A percentile compares a stretch with the other conserved stretches of the same genome.
Evolutionary conservation across 1,284 basidiomycete species (phyloP).

Genomic region (Abortiporus biennis): DNA sequence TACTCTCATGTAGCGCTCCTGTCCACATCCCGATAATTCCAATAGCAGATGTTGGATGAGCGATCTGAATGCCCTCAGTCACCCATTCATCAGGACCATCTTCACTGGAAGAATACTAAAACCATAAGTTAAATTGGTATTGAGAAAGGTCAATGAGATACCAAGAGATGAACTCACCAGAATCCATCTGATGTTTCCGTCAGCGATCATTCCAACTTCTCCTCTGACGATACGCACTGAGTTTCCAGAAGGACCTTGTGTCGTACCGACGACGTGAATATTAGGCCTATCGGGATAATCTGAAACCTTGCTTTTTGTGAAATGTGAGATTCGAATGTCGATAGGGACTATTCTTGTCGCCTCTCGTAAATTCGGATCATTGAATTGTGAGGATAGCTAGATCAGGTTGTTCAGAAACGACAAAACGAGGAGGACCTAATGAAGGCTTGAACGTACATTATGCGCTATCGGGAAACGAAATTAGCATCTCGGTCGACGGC

Average conservation of each 20-base stretch:
- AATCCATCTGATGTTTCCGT: slow-evolving; percentile 47
- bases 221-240: slow-evolving; percentile 31
- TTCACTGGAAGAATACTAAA: slow-evolving; percentile 17
- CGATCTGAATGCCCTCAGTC: slow-evolving; percentile 51
- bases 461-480: slow-evolving; percentile 28
- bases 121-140: too few relatives aligned
- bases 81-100: slow-evolving; percentile 35
- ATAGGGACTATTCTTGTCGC: slow-evolving; percentile 49
- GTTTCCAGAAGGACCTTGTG: slow-evolving; percentile 31
- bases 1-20: slow-evolving; percentile 40
- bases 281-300: slow-evolving; percentile 35
- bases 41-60: slow-evolving; percentile 41
- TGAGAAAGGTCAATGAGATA: too few relatives aligned
- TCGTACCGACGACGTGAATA: slow-evolving; percentile 44
- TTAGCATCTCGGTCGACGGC: too few relatives aligned
- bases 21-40: slow-evolving; percentile 59
- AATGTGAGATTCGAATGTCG: slow-evolving; percentile 37
- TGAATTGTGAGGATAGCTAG: slow-evolving; percentile 22
- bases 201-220: slow-evolving; percentile 42
- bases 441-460: slow-evolving; percentile 32
- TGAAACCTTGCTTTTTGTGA: slow-evolving; percentile 29
- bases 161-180: slow-evolving; percentile 32
- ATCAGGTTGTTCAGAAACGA: too few relatives aligned
- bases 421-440: too few relatives aligned
- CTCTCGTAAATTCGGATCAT: slow-evolving; percentile 32